These are phyloP conservation scores for Cystofilobasidium ferigula DNA, from an alignment of 768 basidiomycete species.

Conservation along the genomic window DNA sequence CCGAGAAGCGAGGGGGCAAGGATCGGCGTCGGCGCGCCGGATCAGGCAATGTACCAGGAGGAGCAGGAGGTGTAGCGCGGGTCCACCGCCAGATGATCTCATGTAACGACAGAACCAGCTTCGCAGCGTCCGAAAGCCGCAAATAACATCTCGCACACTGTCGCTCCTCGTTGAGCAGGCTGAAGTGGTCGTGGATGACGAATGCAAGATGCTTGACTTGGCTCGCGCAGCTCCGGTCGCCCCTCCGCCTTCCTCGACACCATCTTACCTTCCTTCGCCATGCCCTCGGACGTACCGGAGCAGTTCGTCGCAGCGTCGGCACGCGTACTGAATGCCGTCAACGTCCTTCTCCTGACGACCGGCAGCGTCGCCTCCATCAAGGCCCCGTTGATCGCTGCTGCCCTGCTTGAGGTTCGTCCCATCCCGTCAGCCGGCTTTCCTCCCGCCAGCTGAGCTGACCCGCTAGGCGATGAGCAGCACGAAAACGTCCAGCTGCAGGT, in stretches of 20 bases:
- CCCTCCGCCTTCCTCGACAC: background rate
- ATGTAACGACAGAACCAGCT: too few species aligned
- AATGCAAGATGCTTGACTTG: too few species aligned
- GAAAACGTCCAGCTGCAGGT: constrained; percentile 66
- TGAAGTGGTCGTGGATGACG: too few species aligned
- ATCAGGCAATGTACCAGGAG: background rate
- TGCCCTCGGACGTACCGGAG: background rate
- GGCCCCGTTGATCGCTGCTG: constrained; percentile 72
- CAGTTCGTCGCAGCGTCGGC: constrained; percentile 13
- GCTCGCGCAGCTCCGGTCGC: too few species aligned
- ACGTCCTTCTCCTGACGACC: constrained; percentile 74
- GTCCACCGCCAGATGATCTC: too few species aligned
- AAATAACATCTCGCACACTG: too few species aligned
- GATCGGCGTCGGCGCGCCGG: background rate
- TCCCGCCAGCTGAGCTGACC: too few species aligned
- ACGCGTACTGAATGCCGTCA: constrained; percentile 25
- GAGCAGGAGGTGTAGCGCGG: background rate
- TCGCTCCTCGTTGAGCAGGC: too few species aligned
- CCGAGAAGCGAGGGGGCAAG: background rate
- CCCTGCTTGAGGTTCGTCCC: constrained; percentile 50
- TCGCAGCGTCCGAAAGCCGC: too few species aligned
- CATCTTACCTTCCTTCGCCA: background rate
- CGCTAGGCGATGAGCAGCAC: too few species aligned
- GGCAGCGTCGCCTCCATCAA: constrained; percentile 97
- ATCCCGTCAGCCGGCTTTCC: background rate